phyloP scores from a whole-genome alignment of 2,329 filamentous ascomycete genomes.

The Calonectria crousiana region DNA sequence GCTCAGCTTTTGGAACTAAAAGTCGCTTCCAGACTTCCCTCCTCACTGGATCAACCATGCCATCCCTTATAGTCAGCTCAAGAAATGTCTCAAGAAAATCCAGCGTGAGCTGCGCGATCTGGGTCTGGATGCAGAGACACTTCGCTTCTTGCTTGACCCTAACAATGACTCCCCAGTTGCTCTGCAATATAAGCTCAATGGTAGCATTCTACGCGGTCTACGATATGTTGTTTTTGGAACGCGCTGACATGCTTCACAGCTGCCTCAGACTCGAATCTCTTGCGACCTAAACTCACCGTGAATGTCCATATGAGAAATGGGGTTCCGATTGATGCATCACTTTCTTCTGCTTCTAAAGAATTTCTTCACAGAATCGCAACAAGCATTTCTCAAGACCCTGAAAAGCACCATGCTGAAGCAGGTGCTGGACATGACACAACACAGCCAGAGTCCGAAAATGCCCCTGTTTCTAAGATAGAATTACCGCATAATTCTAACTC shows the following conservation, averaged over 20 bases:
- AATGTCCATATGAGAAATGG: conserved; percentile 76
- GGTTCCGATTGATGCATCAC: conserved; percentile 74
- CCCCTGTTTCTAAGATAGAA: background rate
- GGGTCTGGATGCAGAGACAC: conserved; percentile 78
- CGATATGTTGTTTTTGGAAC: background rate
- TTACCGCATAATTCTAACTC: background rate
- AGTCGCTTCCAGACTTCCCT: conserved; percentile 70
- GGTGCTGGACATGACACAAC: conserved; percentile 11
- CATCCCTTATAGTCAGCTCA: conserved; percentile 86
- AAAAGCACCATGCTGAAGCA: background rate
- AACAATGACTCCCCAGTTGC: conserved; percentile 59
- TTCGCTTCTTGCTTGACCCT: conserved; percentile 72
- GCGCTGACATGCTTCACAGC: conserved; percentile 40
- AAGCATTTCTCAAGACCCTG: conserved; percentile 47
- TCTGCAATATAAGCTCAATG: conserved; percentile 68
- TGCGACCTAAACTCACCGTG: conserved; percentile 78
- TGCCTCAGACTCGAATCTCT: conserved; percentile 55
- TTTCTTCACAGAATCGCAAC: conserved; percentile 73
- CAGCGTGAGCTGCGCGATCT: conserved; percentile 76
- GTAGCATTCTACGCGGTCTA: conserved; percentile 44
- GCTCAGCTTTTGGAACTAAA: background rate
- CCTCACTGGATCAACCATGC: conserved; percentile 78
- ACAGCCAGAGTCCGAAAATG: conserved; percentile 20
- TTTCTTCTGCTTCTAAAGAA: conserved; percentile 73
- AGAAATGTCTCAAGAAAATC: conserved; percentile 89